These are phyloP conservation scores for Xanthoceras sorbifolium DNA, from an alignment of 345 rosid genomes.

Conservation along the genomic window DNA sequence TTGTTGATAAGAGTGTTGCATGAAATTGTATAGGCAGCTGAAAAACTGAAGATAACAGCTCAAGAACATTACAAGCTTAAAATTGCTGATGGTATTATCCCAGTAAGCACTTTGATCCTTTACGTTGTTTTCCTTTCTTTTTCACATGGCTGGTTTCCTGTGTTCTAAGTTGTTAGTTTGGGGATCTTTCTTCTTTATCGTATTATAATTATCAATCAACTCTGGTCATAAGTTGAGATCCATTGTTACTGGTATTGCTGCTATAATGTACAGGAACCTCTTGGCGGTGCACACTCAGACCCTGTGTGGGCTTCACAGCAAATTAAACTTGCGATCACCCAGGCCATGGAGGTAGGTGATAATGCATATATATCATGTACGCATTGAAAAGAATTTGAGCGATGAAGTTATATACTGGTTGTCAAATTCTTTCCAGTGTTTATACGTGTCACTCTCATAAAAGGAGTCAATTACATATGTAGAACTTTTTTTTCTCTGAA, in stretches of 20 bases:
- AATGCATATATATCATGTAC: neutral
- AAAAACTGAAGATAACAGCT: conserved; percentile 36
- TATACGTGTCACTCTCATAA: neutral
- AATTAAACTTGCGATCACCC: conserved; percentile 10
- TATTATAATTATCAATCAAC: neutral
- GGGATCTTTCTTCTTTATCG: neutral
- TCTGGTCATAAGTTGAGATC: neutral
- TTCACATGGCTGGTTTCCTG: neutral
- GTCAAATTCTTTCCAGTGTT: neutral
- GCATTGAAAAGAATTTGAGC: neutral
- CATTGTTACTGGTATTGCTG: neutral
- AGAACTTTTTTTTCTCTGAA: neutral
- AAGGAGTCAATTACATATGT: neutral
- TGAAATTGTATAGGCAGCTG: conserved; percentile 29
- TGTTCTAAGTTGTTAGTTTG: neutral
- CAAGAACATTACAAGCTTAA: conserved; percentile 36
- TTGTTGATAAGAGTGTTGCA: neutral
- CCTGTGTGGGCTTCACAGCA: conserved; percentile 23
- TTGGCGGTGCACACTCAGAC: conserved; percentile 23
- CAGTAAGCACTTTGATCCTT: conserved; percentile 21
- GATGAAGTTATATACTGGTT: neutral
- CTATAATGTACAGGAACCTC: conserved; percentile 11
- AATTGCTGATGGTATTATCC: conserved; percentile 36
- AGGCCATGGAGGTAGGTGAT: conserved; percentile 17
- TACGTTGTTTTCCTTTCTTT: neutral